Conservation (phyloP, 2,329 filamentous ascomycete species). For the Ceratocystis variospora region DNA sequence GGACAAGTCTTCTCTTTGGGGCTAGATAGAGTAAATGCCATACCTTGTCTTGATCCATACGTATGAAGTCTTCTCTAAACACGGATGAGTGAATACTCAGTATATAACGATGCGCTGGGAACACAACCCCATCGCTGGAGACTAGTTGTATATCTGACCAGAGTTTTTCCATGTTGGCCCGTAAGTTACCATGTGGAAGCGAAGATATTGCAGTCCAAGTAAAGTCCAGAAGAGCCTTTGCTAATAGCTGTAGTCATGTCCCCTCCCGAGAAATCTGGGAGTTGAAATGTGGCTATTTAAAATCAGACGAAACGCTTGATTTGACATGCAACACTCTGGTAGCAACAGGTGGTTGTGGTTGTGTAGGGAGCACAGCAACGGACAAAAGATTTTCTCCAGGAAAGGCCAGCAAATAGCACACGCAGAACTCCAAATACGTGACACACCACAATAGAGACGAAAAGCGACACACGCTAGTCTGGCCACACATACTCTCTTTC, state of each 20-base stretch:
- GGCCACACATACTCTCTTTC: background rate
- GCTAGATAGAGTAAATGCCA: background rate
- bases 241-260: no score
- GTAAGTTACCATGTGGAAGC: background rate
- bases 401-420: background rate
- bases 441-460: background rate
- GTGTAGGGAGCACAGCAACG: background rate
- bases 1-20: background rate
- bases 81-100: background rate
- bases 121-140: background rate
- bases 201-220: no score
- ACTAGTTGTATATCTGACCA: background rate
- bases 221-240: no score
- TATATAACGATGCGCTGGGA: background rate
- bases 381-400: background rate
- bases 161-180: background rate
- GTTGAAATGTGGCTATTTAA: background rate
- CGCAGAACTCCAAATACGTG: background rate
- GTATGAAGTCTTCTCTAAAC: background rate
- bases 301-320: background rate
- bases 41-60: background rate
- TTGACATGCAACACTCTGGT: no score
- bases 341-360: background rate
- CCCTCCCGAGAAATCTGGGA: no score
- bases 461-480: background rate